Conservation (phyloP, 2,329 filamentous ascomycete genomes). For the Verticillium alfalfae region DNA sequence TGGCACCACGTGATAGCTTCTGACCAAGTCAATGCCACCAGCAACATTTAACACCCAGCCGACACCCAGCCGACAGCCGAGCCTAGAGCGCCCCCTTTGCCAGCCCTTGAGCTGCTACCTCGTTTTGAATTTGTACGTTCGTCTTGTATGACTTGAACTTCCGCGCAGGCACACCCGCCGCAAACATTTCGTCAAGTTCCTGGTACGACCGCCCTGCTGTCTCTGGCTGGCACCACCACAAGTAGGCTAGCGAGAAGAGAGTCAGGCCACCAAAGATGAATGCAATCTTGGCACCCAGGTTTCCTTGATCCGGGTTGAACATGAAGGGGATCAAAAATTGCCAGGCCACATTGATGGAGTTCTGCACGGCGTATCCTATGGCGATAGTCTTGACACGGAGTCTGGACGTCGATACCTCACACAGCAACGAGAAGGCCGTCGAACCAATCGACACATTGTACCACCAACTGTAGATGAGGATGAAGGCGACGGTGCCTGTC, state of each 20-base stretch:
- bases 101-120: not conserved
- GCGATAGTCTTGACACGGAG: constrained; percentile 32
- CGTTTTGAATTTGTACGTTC: constrained; percentile 5
- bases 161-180: constrained; percentile 16
- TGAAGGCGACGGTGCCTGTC: constrained; percentile 24
- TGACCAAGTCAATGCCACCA: too few species aligned
- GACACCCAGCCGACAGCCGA: too few species aligned
- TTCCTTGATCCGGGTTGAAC: constrained; percentile 16
- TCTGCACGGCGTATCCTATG: constrained; percentile 27
- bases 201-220: constrained; percentile 17
- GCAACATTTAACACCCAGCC: too few species aligned
- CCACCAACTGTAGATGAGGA: constrained; percentile 29
- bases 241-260: constrained; percentile 21
- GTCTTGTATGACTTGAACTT: constrained; percentile 16
- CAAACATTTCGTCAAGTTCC: constrained; percentile 20
- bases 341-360: constrained; percentile 13
- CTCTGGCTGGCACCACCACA: constrained; percentile 31
- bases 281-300: constrained; percentile 30
- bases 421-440: constrained; percentile 28
- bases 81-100: not conserved
- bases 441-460: constrained; percentile 34
- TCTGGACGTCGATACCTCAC: constrained; percentile 28
- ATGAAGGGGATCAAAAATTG: constrained; percentile 14
- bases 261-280: constrained; percentile 32
- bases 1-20: too few species aligned